These are phyloP conservation scores for Aotearoamyces nothofagi DNA, from an alignment of 2,329 filamentous ascomycete genomes.

Conservation along the genomic window DNA sequence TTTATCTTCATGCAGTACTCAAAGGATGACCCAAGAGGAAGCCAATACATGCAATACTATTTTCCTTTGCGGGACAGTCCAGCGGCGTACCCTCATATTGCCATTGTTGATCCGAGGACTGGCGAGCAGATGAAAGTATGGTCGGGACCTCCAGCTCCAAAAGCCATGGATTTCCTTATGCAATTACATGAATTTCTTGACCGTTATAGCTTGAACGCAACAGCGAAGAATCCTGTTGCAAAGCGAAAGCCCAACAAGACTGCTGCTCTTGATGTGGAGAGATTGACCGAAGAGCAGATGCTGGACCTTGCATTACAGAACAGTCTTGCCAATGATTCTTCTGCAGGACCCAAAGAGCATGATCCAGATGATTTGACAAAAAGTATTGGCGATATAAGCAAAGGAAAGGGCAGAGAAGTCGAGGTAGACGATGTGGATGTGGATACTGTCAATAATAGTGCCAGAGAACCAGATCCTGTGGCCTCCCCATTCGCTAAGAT, in stretches of 20 bases:
- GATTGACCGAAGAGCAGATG: slow-evolving; percentile 97
- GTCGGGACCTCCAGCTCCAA: slow-evolving; percentile 71
- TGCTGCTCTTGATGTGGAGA: slow-evolving; percentile 59
- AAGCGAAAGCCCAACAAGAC: slow-evolving; percentile 56
- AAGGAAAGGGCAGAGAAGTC: slow-evolving; percentile 36
- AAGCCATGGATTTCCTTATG: slow-evolving; percentile 67
- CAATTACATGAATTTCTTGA: slow-evolving; percentile 95
- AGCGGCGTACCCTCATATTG: slow-evolving; percentile 91
- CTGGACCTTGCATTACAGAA: slow-evolving; percentile 85
- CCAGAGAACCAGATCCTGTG: too few species aligned
- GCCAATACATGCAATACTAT: slow-evolving; percentile 82
- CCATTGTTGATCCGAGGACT: slow-evolving; percentile 87
- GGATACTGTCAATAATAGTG: slow-evolving; percentile 19
- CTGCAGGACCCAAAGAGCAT: slow-evolving; percentile 37
- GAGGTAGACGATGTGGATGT: slow-evolving; percentile 24
- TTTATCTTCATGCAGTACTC: slow-evolving; percentile 94
- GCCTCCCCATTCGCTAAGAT: slow-evolving; percentile 56
- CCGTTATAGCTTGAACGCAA: slow-evolving; percentile 75
- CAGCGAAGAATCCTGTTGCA: slow-evolving; percentile 87
- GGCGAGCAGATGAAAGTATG: slow-evolving; percentile 96
- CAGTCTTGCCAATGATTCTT: slow-evolving; percentile 47
- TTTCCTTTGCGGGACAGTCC: slow-evolving; percentile 62
- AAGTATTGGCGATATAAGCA: slow-evolving; percentile 31
- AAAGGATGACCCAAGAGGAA: slow-evolving; percentile 65
- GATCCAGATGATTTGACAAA: slow-evolving; percentile 87